Base-by-base conservation (phyloP, 129 eudicot genomes). In the Rutidosis leptorrhynchoides region DNA sequence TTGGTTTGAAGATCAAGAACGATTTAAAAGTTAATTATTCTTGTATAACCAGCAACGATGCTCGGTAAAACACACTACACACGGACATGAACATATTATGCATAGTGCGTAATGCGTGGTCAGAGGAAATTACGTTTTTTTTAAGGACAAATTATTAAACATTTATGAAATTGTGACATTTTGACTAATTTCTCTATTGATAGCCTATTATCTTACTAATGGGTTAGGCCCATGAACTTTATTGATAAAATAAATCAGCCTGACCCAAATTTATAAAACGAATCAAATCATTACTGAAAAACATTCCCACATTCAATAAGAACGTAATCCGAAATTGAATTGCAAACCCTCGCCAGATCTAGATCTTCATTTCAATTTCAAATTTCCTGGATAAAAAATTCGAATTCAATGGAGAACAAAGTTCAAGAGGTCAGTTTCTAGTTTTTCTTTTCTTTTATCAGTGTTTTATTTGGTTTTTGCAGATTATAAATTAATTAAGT, bases 391-490 rank as follows among this genome's bases (percentile, higher is more conserved):
- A 9, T 1, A 55, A 57, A 51, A 5, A 40, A 40, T 0, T 40
- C 46, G 46, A 12, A 12, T 40, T 40, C n/a, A 78, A 87, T 87
- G 95, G 95, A 80, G 53, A 84, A 79, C 65, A 80, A 46, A 30
- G 88, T 87, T 51, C 84, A 87, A 80, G 90, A 84, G 95, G 95
- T 84, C 25, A 57, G 19, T 57, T 57, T 56, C 26, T 56, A 3
- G 2, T 0, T 25, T 25, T 17, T n/a, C 1, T 51, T 16, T 19
- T 15, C n/a, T 19, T 6, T 25, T 24, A 25, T 25, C 19, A 3
- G 11, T 25, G 15, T 23, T 25, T 57, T 15, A 6, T 56, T 24
- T 25, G 23, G 23, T 20, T 52, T 20, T 52, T 52, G 1, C 17
- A 56, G 15, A 25, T 49, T 1, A 49, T 49, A 40, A 40, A 0